Evolutionary conservation across 1,284 basidiomycete genomes (phyloP), one percentile per base, ranked within the genome.

Genomic region (Leccinum variabile): DNA sequence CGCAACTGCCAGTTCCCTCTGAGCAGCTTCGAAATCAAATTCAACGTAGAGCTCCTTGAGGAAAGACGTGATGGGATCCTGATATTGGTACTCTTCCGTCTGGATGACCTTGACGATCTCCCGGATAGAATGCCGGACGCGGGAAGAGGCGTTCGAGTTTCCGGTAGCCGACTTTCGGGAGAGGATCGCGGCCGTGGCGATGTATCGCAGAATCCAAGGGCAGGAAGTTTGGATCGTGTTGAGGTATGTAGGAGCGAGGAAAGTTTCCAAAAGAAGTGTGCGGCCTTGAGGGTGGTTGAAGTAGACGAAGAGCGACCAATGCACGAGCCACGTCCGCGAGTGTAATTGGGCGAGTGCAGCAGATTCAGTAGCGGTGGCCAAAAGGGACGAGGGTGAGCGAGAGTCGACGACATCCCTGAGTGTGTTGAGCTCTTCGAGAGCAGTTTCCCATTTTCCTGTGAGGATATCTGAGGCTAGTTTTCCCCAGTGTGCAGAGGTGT

Each of bases 241-340:
- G 75, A 99, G 90, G 81, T 98, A 99, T 3, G 93, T 91, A 2
- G 95, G 95, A 25, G 92, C 86, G 71, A 98, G 88, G 89, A 98
- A 99, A 28, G 94, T 94, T 74, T 99, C 97, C 67, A 99, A 90
- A 61, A 99, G 88, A 46, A 94, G 87, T n/a, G 92, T 92, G 50
- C 96, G 89, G 33, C 94, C 95, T 67, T 95, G 86, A 0, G 89
- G 89, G 77, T 98, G 94, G 81, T 98, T 98, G 84, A 97, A 98
- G 80, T 96, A 98, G 67, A 98, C 94, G 77, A 98, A 99, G 58
- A 99, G 87, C 16, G 92, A 94, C 97, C 97, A 99, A 81, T 99
- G 97, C 13, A 95, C 87, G 63, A 97, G 86, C 96, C 97, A 98
- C 56, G 94, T 94, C 64, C 97, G 88, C n/a, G 95, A 92, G 78